A percentile compares a stretch with the other conserved stretches of the same genome.
phyloP scores from a whole-genome alignment of 108 stramenopile species.

The Schizochytrium sp. region DNA sequence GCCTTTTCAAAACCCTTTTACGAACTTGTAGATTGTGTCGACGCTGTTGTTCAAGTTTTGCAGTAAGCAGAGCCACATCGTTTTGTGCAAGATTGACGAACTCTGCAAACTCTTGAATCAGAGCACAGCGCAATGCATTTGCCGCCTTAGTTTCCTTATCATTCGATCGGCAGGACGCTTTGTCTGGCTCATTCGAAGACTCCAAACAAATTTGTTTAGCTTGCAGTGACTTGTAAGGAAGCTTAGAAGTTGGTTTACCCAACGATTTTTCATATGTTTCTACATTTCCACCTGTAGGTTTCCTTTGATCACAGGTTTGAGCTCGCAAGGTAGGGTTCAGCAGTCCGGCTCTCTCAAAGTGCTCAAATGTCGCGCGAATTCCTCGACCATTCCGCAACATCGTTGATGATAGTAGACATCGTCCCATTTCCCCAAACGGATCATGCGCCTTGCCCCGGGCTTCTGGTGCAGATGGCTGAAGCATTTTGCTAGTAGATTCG shows the following conservation, averaged over 20 bases:
- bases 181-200: too few species aligned
- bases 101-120: not conserved
- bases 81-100: not conserved
- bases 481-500: too few species aligned
- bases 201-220: too few species aligned
- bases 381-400: slow-evolving; percentile 18
- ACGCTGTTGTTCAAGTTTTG: not conserved
- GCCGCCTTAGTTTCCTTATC: not conserved
- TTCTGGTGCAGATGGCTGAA: too few species aligned
- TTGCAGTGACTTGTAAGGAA: too few species aligned
- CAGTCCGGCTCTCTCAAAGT: slow-evolving; percentile 7
- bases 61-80: not conserved
- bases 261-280: not conserved
- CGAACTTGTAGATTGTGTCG: slow-evolving; percentile 3
- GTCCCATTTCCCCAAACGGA: slow-evolving; percentile 15
- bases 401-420: not conserved
- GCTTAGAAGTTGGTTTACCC: too few species aligned
- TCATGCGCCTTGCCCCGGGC: not conserved
- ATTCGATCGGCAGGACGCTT: too few species aligned
- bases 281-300: not conserved
- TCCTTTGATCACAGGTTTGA: not conserved
- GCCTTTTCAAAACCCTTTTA: not conserved
- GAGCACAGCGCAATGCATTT: not conserved
- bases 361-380: slow-evolving; percentile 12
- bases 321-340: not conserved